Evolutionary conservation across 306 rosid species (phyloP), one percentile per base, ranked within the genome.

Genomic region (Macrotyloma uniflorum): DNA sequence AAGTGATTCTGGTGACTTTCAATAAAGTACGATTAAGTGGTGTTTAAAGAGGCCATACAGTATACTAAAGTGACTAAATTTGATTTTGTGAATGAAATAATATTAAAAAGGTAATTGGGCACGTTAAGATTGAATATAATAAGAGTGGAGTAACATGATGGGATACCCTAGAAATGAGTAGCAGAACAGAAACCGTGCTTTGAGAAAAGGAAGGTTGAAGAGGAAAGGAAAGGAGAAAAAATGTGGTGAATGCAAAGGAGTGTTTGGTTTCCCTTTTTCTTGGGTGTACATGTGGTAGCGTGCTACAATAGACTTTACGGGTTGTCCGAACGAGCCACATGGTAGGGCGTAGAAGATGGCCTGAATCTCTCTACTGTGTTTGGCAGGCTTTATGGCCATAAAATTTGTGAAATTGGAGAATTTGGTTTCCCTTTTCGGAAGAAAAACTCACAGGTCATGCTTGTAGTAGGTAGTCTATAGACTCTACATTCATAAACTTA

Each of bases 41-140:
- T 68, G 63, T 82, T 82, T 83, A 82, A 84, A 85, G 87, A 38
- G 64, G 72, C 36, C n/a, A n/a, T n/a, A n/a, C n/a, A n/a, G n/a
- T n/a, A n/a, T n/a, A n/a, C n/a, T n/a, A n/a, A n/a, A n/a, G n/a
- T n/a, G n/a, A n/a, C n/a, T n/a, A n/a, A n/a, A n/a, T n/a, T n/a
- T n/a, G n/a, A 66, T 66, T 73, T 40, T 67, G 55, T 53, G 36
- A 16, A 18, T 68, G 24, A 57, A 14, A 70, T 6, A 70, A 24
- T 12, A 11, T 8, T 24, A 61, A 30, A 24, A 19, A 66, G 1
- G 9, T 3, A 67, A n/a, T 1, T 33, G 26, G 16, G 19, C 46
- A 63, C 8, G 46, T 35, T 63, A 28, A 28, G 58, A 68, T 32
- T 28, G 49, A 55, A 57, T 78, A 77, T 30, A 54, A 67, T 54